Base-by-base conservation (phyloP, 2,329 filamentous ascomycete species). In the Aspergillus sojae region DNA sequence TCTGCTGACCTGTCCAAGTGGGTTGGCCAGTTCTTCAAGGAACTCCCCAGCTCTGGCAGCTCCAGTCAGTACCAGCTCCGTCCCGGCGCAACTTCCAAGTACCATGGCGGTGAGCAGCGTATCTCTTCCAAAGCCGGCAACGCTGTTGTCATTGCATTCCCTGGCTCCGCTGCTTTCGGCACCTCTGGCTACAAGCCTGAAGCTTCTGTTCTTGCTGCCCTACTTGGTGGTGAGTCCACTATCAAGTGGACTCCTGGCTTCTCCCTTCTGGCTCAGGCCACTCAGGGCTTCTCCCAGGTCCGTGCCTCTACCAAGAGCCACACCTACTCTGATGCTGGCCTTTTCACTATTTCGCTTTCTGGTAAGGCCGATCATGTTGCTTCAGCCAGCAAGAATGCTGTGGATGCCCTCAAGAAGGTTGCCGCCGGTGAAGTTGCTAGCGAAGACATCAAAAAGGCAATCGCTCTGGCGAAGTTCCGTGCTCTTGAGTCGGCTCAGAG, bases 221-320 rank as follows among this genome's bases (percentile, higher is more conserved):
- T 99, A 23, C 91, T 99, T 58, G 95, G 95, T 75, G 95, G 94
- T 66, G 83, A 96, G 80, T 91, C 93, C 60, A 91, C 84, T 80
- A 93, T 98, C 85, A 99, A 98, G 85, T 99, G 94, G 94, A 90
- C 92, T 58, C 83, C 92, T 67, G 95, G 95, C 72, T 98, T 97
- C 86, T 94, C 92, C 64, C 86, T 97, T 66, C 88, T 99, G 65
- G 86, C 91, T 76, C 94, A 97, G 85, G 90, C 90, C 65, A 86
- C 89, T 62, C 84, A 89, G 66, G 84, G 86, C 53, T 83, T 88
- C 73, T 84, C 89, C 43, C 88, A 88, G 69, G 87, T 91, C 67
- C 85, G 84, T 58, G 87, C 93, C 73, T 85, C 87, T 43, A 92
- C 94, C 67, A 86, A 89, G 74, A 94, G 95, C 82, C 83, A 89